Base-by-base conservation (phyloP, 2,329 filamentous ascomycete genomes). In the Lachnellula arida region DNA sequence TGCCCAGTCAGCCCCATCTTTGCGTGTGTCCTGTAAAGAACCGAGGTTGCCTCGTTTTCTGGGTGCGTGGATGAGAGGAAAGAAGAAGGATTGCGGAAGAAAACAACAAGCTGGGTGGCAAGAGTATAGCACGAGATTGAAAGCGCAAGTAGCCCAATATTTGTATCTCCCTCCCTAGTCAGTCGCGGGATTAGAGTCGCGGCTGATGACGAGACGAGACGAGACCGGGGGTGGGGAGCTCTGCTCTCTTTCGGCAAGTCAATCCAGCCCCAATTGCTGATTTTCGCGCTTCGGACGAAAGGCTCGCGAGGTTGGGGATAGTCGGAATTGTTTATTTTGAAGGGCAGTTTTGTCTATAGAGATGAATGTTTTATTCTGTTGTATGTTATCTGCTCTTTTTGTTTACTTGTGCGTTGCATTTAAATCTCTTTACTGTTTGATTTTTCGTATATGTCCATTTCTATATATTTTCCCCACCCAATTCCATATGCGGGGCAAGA, bases 1-100 rank as follows among this genome's bases (percentile, higher is more conserved):
- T 78, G 74, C 62, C 81, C 80, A 14, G 73, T 79, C 37, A 84
- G 62, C 60, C 56, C 39, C 67, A 69, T 71, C 15, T 58, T 63
- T 48, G 50, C 25, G 55, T 35, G 46, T 49, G 23, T 53, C 40
- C 43, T 42, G 34, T 15, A 11, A 35, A 12, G 43, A 46, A 46
- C 60, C 58, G 58, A 62, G 55, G 56, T 54, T n/a, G 9, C 1
- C 42, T 19, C 5, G 5, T 0, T 19, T 9, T 12, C 11, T 44
- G 7, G 42, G 7, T 5, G 12, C 8, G 42, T 44, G 19, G 25
- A 23, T 25, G n/a, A 7, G 11, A 25, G 11, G 22, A 23, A 25
- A 44, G 22, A 15, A 9, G 12, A 9, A 11, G 23, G 7, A 1
- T 22, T 14, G 42, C n/a, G 3, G 11, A 22, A 5, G 7, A 44